A percentile compares a stretch with the other conserved stretches of the same genome.
These are phyloP conservation scores for Ilyonectria robusta DNA, from an alignment of 2,329 filamentous ascomycete genomes.

Conservation along the genomic window DNA sequence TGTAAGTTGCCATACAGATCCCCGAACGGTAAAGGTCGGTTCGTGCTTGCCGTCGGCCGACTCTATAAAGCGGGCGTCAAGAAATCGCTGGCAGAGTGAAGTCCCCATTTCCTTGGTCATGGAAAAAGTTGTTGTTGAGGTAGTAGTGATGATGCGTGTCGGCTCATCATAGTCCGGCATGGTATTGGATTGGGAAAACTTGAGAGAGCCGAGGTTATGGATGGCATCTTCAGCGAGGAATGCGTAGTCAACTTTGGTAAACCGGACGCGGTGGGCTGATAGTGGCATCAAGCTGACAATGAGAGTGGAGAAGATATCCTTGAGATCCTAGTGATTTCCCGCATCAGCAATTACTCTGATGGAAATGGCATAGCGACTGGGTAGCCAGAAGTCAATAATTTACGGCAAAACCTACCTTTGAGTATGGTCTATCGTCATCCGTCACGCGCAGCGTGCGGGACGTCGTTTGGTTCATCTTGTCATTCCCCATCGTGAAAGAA, in stretches of 20 bases:
- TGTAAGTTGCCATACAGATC: constrained; percentile 89
- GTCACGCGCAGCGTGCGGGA: constrained; percentile 97
- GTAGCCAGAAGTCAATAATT: not conserved
- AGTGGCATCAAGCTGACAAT: constrained; percentile 92
- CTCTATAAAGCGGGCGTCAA: constrained; percentile 95
- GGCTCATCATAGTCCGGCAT: constrained; percentile 99
- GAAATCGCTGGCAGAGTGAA: constrained; percentile 92
- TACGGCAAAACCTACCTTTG: constrained; percentile 75
- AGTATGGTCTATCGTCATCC: constrained; percentile 94
- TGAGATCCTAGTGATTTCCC: constrained; percentile 80
- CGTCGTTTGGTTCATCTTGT: constrained; percentile 78
- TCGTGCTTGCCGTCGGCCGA: constrained; percentile 89
- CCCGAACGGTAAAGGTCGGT: constrained; percentile 87
- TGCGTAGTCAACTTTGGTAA: constrained; percentile 91
- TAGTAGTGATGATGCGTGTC: constrained; percentile 94
- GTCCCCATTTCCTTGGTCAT: constrained; percentile 99
- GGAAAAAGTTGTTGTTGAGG: constrained; percentile 96
- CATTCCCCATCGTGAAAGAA: not conserved
- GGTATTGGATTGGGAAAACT: constrained; percentile 97
- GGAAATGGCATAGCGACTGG: not conserved
- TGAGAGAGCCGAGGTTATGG: constrained; percentile 95
- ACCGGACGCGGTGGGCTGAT: constrained; percentile 88
- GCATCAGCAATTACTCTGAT: not conserved
- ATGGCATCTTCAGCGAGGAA: constrained; percentile 98
- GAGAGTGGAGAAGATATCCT: constrained; percentile 94